These are phyloP conservation scores for Ajuga chamaepitys DNA, from an alignment of 257 asterid genomes.

Conservation along the genomic window DNA sequence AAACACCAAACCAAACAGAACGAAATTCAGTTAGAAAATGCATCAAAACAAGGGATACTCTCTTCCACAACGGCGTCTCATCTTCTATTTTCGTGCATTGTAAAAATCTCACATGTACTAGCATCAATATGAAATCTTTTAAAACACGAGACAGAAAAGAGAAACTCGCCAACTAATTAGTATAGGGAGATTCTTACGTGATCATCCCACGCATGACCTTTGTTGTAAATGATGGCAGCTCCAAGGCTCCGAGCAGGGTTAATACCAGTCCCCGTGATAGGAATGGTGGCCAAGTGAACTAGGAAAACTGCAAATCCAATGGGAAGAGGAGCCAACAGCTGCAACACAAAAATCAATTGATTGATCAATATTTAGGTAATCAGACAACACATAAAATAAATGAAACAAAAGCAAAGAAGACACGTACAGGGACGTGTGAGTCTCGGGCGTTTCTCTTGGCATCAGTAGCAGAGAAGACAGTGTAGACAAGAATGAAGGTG, in stretches of 20 bases:
- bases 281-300: constrained; percentile 77
- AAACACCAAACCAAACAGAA: not conserved
- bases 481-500: constrained; percentile 65
- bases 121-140: too few species aligned
- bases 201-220: constrained; percentile 47
- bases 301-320: constrained; percentile 68
- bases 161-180: too few species aligned
- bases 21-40: too few species aligned
- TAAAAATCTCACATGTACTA: too few species aligned
- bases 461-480: constrained; percentile 75
- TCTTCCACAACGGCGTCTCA: too few species aligned
- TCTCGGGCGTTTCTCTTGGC: constrained; percentile 75
- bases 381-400: not conserved
- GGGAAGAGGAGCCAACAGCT: constrained; percentile 80
- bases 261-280: constrained; percentile 78
- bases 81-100: too few species aligned
- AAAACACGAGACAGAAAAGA: too few species aligned
- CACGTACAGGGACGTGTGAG: constrained; percentile 64
- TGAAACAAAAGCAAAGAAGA: not conserved
- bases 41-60: too few species aligned
- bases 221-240: constrained; percentile 61
- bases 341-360: too few species aligned
- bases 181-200: constrained; percentile 49
- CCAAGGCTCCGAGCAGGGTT: constrained; percentile 83
- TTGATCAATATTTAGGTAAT: too few species aligned